These are phyloP conservation scores for Trypanosoma scelopori DNA, from an alignment of 208 protist genomes.

Conservation along the genomic window DNA sequence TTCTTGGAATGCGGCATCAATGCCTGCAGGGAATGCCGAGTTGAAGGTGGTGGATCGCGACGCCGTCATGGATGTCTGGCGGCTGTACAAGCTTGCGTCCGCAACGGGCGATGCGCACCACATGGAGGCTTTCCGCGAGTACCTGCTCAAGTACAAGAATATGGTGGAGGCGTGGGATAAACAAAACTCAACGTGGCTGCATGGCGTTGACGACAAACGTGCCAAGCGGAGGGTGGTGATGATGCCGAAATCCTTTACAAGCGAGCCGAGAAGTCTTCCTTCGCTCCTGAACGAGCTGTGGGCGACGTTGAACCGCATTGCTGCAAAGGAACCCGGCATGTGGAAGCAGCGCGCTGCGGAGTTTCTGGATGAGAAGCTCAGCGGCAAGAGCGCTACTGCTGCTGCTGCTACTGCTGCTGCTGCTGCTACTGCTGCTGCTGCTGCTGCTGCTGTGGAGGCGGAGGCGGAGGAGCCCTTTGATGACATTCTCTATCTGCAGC, in stretches of 20 bases:
- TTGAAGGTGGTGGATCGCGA: constrained; percentile 6
- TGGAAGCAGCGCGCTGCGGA: constrained; percentile 1
- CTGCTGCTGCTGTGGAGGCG: background rate
- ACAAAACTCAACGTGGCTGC: background rate
- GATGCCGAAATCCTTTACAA: too few species aligned
- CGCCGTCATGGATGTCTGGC: constrained; percentile 12
- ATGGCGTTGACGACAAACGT: background rate
- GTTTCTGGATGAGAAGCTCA: constrained; percentile 8
- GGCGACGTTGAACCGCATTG: constrained; percentile 1
- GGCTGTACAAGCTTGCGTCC: background rate
- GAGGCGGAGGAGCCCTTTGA: constrained; percentile 23
- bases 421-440: background rate
- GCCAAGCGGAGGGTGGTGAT: too few species aligned
- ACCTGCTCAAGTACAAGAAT: constrained; percentile 1
- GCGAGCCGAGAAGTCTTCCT: background rate
- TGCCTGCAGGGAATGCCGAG: background rate
- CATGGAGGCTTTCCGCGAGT: constrained; percentile 5
- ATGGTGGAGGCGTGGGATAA: too few species aligned
- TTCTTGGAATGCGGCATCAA: background rate
- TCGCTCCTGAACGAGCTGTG: background rate
- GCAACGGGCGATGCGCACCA: constrained; percentile 6
- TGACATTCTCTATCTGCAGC: constrained; percentile 29
- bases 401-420: background rate
- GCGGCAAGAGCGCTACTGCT: background rate
- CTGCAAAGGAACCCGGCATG: background rate